Base-by-base conservation (phyloP, 169 alveolate genomes). In the Eimeria nieschulzi region DNA sequence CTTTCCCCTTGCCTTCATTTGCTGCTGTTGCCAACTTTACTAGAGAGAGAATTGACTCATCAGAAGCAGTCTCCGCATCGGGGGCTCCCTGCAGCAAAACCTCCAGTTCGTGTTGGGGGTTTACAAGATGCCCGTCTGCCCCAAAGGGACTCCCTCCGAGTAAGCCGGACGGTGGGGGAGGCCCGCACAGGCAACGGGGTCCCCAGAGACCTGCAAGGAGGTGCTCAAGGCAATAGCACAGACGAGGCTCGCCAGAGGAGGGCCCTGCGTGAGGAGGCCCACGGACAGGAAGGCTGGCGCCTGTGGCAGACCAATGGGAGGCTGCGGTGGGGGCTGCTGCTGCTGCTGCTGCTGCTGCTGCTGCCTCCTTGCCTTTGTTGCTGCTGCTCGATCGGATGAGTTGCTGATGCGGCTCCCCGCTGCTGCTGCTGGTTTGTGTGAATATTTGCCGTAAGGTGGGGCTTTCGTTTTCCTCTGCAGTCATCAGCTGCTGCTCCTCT, bases 61-160 rank as follows among this genome's bases (percentile, higher is more conserved):
- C 68, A 59, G 68, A 15, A 19, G 68, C 68, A 15, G 1, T 19
- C 15, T 76, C 56, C 56, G 78, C 71, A 9, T 53, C 59, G 19
- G 90, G 78, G 33, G 90, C 90, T 5, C 76, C 78, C 90, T 82
- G 90, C 76, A 82, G 78, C 90, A 82, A 61, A 21, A 82, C 78
- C 90, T 82, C 90, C 25, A 82, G 90, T 39, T 82, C 90, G 9
- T 82, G 90, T 63, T 82, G 90, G 78, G 90, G 90, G 61, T 82
- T 82, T 61, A 82, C 90, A 21, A 82, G 90, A 78, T 59, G 64
- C 23, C 64, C 46, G 25, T 82, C 90, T 12, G 15, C 78, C 21
- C 63, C 33, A 76, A 73, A 19, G 90, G 54, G 19, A 9, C 61
- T 39, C 64, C 90, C 90, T 13, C 90, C 90, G 78, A 59, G 59